Evolutionary conservation across 768 basidiomycete genomes (phyloP), one percentile per base, ranked within the genome.

Genomic region (Cantharellus anzutake): DNA sequence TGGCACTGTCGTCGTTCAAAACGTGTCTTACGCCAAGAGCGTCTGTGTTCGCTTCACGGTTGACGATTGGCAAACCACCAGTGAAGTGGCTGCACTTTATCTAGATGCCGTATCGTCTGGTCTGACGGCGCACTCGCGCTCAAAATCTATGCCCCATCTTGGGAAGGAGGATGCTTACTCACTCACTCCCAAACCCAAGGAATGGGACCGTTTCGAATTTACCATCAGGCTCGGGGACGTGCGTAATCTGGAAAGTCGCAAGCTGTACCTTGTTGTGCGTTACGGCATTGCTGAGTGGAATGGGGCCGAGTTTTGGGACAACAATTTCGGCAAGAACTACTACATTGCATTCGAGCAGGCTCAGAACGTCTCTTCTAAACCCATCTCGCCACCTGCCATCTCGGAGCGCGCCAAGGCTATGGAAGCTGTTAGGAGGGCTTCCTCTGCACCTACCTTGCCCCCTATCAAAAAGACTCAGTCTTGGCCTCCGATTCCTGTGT

Each of bases 41-140:
- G 76, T 98, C 58, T 84, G 82, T 4, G 80, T 91, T 34, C 81
- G 94, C 39, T 98, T 96, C 70, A 97, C 94, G 0, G 79, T 93
- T 65, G 94, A 98, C 68, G 77, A 75, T 64, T 98, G 94, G 94
- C 89, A 91, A 70, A 99, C 94, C 53, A 93, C 89, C 59, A 86
- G 83, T 69, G 94, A 98, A 70, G 87, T 97, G 60, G 79, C 82
- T 0, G 92, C 82, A 39, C 80, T 77, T 56, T 84, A 87, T 68
- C 70, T 78, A 34, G 75, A 78, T 60, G 68, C 74, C 50, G 62
- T 73, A 29, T 57, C 59, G 41, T 39, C 59, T 48, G 11, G 11
- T 11, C 11, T 48, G 29, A 48, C 44, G 44, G 53, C 59, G 66
- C 56, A 63, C 48, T 65, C 68, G 58, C 53, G 63, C 42, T 62